Evolutionary conservation across 1,284 basidiomycete species (phyloP), one percentile per base, ranked within the genome.

Genomic region (Apiotrichum siamense): DNA sequence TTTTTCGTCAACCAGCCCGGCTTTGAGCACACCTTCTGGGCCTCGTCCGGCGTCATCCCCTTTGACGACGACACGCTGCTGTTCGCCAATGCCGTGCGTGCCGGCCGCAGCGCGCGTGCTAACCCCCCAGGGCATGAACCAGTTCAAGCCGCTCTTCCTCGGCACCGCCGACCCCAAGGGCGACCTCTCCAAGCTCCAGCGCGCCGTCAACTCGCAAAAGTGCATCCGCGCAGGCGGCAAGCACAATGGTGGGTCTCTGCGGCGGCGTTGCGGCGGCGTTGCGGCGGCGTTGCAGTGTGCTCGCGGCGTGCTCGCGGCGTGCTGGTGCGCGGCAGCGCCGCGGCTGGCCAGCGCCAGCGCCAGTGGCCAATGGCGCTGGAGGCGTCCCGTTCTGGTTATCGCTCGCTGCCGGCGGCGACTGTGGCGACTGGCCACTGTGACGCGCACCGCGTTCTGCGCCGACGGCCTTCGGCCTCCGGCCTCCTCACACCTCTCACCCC

Each of bases 161-260:
- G 94, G 94, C 58, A 96, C 88, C 6, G 92, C 93, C 53, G 93
- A 97, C 76, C 91, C 92, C 41, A 73, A 82, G 87, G 68, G 93
- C 85, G 35, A 86, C 87, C 44, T 97, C 64, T 82, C 87, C 52
- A 91, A 87, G 72, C 79, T 97, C 62, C 88, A 86, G 69, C 86
- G 96, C 62, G 94, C 92, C 2, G 91, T 87, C 75, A 98, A 98
- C 77, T 87, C 83, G 49, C 94, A 98, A 73, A 98, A 91, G 75
- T 98, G 96, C 74, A 98, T 98, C 61, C 83, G 94, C 57, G 94
- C 94, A 6, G 94, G 94, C 49, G 94, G 94, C 65, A 98, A 98
- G 75, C 94, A 98, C 76, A 98, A 98, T 65, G 93, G 89, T 87
- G 46, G 36, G 77, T 60, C 11, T 41, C 35, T n/a, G n/a, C 26